Base-by-base conservation (phyloP, 805 yeast genomes). In the Monosporozyma aquatica region DNA sequence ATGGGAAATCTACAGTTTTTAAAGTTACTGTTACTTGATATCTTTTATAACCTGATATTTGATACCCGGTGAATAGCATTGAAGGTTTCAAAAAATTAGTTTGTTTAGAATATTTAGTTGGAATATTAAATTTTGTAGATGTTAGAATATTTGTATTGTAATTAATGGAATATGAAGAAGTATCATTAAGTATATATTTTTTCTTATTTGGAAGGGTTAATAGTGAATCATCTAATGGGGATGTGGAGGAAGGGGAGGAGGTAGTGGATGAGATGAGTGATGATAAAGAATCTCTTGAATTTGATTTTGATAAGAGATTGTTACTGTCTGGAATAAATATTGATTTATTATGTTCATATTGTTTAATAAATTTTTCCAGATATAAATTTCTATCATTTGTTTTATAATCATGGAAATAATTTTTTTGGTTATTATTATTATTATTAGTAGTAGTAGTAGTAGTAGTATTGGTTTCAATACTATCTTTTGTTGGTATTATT, bases 11-110 rank as follows among this genome's bases (percentile, higher is more conserved):
- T 5, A 79, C 77, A 18, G 77, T 74, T 51, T 76, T 70, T 45
- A 80, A 62, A 45, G 70, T 75, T 3, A 80, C 82, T 30, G 68
- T 46, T 5, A 80, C 81, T 49, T 74, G 75, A 54, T 76, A 59
- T 38, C 53, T 58, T 43, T 58, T 58, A 43, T 59, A 56, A 1
- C 63, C 62, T 5, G 65, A 59, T 1, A 56, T 48, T 47, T 64
- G 68, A 43, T 51, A 58, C n/a, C 68, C 68, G 9, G 54, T 48
- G 38, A 59, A 64, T 15, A 41, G 45, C 52, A 51, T 53, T 13
- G 59, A 49, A 15, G 66, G 62, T 35, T 52, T 50, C 21, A 61
- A 38, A 38, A 47, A 56, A 29, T 48, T 50, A 3, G 56, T 49
- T 25, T 27, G 28, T 23, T 27, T 37, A 18, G 29, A 37, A 18